Base-by-base conservation (phyloP, 345 rosid genomes). In the Balakata baccata region DNA sequence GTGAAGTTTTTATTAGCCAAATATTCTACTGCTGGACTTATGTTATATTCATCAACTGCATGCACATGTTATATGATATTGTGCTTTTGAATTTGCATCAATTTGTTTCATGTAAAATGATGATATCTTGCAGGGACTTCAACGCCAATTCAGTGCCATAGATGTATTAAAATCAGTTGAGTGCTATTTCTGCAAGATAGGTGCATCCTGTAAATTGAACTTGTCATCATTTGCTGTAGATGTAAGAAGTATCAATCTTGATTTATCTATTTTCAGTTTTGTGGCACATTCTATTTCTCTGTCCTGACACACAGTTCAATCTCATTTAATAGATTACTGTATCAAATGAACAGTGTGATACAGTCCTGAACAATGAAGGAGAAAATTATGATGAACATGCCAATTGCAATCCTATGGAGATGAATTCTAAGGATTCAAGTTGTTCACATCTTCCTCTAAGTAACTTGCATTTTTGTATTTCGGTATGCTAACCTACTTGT, bases 171-270 rank as follows among this genome's bases (percentile, higher is more conserved):
- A 85, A 52, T 89, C 93, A 47, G 52, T 88, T 2, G 91, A 90
- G 50, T 85, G 87, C 34, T 87, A 87, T 78, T 90, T 93, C 85
- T 71, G 49, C n/a, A 12, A 72, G 68, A 57, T 65, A 39, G 92
- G 91, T 1, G 92, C 94, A 72, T 88, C 86, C 22, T 87, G 88
- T 58, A 88, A 85, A 85, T 78, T 87, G 86, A 89, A 90, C 74
- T 57, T 81, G 46, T 52, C 87, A 39, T 71, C 86, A 51, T 94
- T 90, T 81, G 71, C 84, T 49, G 86, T 86, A 23, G 90, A 94
- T 81, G 97, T 92, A 84, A 86, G 96, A 74, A 64, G 65, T 9
- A 50, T 53, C 25, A 12, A n/a, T 69, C 29, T 71, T 45, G 45
- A 75, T 71, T 78, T 6, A 7, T 43, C 64, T 34, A 1, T 12